Evolutionary conservation across 805 yeast species (phyloP).

Genomic region (Jamesozyma gamospora): DNA sequence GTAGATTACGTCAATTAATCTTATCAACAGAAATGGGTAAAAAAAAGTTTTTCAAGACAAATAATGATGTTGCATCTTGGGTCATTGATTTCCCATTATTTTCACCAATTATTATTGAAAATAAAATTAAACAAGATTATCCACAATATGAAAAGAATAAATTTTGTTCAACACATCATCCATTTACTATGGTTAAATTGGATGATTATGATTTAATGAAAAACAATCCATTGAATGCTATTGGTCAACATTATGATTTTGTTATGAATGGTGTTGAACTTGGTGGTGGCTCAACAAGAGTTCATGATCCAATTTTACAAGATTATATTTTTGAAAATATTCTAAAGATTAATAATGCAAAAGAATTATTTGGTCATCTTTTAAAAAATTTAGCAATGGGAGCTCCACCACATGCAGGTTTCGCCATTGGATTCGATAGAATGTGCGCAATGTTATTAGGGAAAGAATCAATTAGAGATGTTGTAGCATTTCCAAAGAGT

Average conservation of each 20-base stretch:
- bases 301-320: constrained; percentile 79
- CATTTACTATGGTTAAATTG: constrained; percentile 83
- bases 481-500: constrained; percentile 92
- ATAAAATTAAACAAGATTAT: constrained; percentile 27
- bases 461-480: constrained; percentile 72
- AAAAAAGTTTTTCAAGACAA: constrained; percentile 16
- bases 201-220: constrained; percentile 52
- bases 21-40: constrained; percentile 40
- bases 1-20: constrained; percentile 70
- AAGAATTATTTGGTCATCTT: constrained; percentile 73
- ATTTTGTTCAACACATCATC: constrained; percentile 82
- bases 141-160: constrained; percentile 48
- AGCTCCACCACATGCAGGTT: constrained; percentile 98
- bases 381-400: constrained; percentile 76
- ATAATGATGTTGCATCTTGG: constrained; percentile 56
- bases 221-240: constrained; percentile 48
- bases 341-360: constrained; percentile 48
- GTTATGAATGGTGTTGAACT: constrained; percentile 91
- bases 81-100: constrained; percentile 88
- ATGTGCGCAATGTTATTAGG: constrained; percentile 86
- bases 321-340: constrained; percentile 57
- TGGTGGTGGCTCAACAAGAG: constrained; percentile 96
- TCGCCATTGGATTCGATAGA: constrained; percentile 92
- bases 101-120: constrained; percentile 49
- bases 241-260: constrained; percentile 89